Percentiles rank a stretch among this genome's conserved stretches.
Conservation (phyloP, 2,329 filamentous ascomycete species). For the Colletotrichum neosansevieriae region DNA sequence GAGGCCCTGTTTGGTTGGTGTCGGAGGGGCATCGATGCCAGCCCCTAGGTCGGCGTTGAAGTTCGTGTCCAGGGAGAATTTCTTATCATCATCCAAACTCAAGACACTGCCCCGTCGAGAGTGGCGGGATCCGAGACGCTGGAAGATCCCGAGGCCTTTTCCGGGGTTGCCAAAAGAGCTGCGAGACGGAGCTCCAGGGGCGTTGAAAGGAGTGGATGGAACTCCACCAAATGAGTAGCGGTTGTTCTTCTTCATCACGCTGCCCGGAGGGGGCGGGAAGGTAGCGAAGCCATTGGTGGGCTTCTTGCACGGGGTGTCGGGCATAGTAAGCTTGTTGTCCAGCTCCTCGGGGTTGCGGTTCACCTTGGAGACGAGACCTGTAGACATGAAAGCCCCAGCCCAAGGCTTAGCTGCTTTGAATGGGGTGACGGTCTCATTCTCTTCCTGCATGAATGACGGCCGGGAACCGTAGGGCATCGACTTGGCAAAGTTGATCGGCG, state of each 20-base stretch:
- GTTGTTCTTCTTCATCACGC: constrained; percentile 73
- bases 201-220: constrained; percentile 85
- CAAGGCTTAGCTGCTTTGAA: constrained; percentile 83
- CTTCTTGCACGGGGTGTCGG: constrained; percentile 97
- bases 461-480: constrained; percentile 75
- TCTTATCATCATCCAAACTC: constrained; percentile 82
- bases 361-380: constrained; percentile 93
- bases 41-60: constrained; percentile 56
- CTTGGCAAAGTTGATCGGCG: constrained; percentile 73
- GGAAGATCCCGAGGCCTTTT: constrained; percentile 75
- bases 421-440: constrained; percentile 38
- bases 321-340: constrained; percentile 76
- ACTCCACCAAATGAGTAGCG: constrained; percentile 78
- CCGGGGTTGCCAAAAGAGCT: constrained; percentile 67
- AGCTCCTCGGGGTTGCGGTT: constrained; percentile 81
- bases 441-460: constrained; percentile 48
- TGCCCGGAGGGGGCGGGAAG: constrained; percentile 70
- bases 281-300: constrained; percentile 77
- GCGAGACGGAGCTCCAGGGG: constrained; percentile 61
- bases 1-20: constrained; percentile 82
- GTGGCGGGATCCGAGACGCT: constrained; percentile 62
- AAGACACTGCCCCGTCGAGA: constrained; percentile 76
- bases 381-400: constrained; percentile 91
- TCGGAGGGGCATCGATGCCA: constrained; percentile 81
- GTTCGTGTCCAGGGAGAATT: constrained; percentile 62